Evolutionary conservation across 257 asterid species (phyloP), one percentile per base, ranked within the genome.

Genomic region (Salvia hispanica): DNA sequence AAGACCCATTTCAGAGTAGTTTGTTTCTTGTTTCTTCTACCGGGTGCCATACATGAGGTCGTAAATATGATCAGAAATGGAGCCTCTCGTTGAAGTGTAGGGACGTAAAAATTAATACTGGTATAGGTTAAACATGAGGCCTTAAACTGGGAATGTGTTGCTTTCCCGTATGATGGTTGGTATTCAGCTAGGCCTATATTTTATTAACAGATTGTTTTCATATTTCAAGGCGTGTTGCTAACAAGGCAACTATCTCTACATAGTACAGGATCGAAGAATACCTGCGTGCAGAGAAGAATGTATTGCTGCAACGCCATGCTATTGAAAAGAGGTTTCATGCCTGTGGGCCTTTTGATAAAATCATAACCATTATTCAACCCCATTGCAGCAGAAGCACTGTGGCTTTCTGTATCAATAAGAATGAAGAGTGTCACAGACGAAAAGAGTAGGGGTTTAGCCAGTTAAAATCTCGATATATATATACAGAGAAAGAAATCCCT

Each of bases 241-340:
- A 31, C 6, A 36, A 4, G 8, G 65, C 11, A 62, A 72, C 69
- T 43, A 37, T 54, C 43, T 11, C 43, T 11, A 44, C 6, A 12
- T 39, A 7, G 14, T 14, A 53, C 40, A 53, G 66, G 37, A 45
- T 48, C 37, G 36, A 31, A 62, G 45, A 44, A 15, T 78, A 90
- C 99, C 95, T 90, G 99, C 40, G 99, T 36, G 78, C 96, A 94
- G 54, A 94, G 87, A 77, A 94, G 88, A 70, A 94, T 78, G 75
- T 94, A 94, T 67, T 84, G 95, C 81, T 94, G 99, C 86, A 94
- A 78, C 51, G 80, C 82, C 72, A 82, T 69, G 88, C 82, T 82
- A 84, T 85, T 79, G 82, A 85, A 88, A 50, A 89, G 73, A 60
- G 96, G 92, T 62, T n/a, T 67, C 80, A 73, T 79, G 67, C 86